Evolutionary conservation across 768 basidiomycete genomes (phyloP).

Genomic region (Russula lepida): DNA sequence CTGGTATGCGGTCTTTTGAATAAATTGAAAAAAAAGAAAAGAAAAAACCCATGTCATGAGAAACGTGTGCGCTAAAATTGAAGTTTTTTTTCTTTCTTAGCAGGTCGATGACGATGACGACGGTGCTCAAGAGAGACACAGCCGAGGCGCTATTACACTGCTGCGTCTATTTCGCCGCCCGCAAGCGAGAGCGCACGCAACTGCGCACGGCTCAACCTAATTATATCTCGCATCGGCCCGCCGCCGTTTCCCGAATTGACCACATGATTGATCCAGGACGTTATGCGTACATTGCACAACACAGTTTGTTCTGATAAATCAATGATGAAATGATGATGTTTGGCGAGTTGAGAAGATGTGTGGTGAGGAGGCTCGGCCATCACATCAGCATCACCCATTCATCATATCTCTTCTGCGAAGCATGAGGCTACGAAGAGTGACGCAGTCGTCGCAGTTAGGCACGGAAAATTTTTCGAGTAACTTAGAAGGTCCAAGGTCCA

Average conservation of each 20-base stretch:
- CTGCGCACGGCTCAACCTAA: not conserved
- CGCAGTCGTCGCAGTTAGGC: not conserved
- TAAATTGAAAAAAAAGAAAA: not conserved
- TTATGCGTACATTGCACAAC: not conserved
- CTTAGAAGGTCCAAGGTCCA: too few relatives aligned
- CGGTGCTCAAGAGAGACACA: slow-evolving; percentile 48
- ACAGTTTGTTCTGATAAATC: not conserved
- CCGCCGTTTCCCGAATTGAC: not conserved
- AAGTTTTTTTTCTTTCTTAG: not conserved
- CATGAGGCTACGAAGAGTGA: not conserved
- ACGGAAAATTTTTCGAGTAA: not conserved
- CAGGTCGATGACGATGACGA: slow-evolving; percentile 50
- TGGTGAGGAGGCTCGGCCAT: not conserved
- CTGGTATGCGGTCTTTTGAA: slow-evolving; percentile 36
- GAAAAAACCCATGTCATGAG: not conserved
- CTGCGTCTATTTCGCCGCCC: slow-evolving; percentile 35
- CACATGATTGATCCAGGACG: not conserved
- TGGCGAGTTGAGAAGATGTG: not conserved
- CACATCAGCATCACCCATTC: not conserved
- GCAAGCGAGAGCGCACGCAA: not conserved
- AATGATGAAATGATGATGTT: not conserved
- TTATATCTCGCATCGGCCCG: not conserved
- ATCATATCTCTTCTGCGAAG: not conserved
- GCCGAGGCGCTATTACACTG: slow-evolving; percentile 58
- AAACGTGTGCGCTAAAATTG: not conserved